Conservation (phyloP, 169 alveolate genomes). For the Cryptosporidium andersoni region DNA sequence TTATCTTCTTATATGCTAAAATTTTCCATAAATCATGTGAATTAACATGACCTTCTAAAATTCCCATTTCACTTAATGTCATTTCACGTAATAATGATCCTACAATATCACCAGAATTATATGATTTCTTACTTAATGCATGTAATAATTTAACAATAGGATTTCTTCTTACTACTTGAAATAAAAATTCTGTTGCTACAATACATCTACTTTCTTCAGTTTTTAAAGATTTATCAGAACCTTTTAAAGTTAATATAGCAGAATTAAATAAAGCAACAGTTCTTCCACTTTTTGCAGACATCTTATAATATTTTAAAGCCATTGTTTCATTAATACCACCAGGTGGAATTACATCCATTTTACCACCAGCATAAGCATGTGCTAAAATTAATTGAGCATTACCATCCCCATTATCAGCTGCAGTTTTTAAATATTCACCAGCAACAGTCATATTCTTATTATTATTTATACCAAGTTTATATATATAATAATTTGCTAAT, state of each 20-base stretch:
- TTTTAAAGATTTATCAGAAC: conserved; percentile 66
- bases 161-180: conserved; percentile 43
- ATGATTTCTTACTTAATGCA: conserved; percentile 38
- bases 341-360: conserved; percentile 80
- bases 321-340: conserved; percentile 82
- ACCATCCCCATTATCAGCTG: conserved; percentile 86
- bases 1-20: too few relatives aligned
- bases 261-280: conserved; percentile 82
- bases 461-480: conserved; percentile 81
- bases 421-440: conserved; percentile 79
- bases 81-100: conserved; percentile 82
- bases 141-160: conserved; percentile 23
- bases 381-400: conserved; percentile 84
- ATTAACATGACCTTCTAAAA: conserved; percentile 82
- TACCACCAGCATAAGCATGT: conserved; percentile 85
- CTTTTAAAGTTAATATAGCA: conserved; percentile 83
- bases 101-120: conserved; percentile 75
- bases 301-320: conserved; percentile 81
- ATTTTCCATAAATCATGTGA: conserved; percentile 81
- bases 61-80: conserved; percentile 86
- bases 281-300: conserved; percentile 84
- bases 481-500: conserved; percentile 59
- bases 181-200: conserved; percentile 43
- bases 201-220: conserved; percentile 65
- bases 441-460: conserved; percentile 80